Percentiles rank a stretch among this genome's conserved stretches.
These are phyloP conservation scores for Auriculariales sp. DNA, from an alignment of 768 basidiomycete genomes.

Conservation along the genomic window DNA sequence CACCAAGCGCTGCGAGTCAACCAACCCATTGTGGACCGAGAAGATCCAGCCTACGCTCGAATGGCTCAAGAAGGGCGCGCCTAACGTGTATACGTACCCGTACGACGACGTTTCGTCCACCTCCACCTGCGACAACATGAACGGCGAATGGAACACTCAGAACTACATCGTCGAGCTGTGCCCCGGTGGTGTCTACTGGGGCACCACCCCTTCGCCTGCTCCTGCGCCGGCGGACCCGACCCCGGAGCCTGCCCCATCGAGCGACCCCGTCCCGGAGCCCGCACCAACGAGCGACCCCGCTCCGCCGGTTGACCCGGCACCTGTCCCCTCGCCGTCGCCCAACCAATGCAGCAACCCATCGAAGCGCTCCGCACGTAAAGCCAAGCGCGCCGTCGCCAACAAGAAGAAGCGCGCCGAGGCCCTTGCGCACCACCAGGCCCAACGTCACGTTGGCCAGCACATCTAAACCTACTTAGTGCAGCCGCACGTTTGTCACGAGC, in stretches of 20 bases:
- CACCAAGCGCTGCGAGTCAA: conserved; percentile 4
- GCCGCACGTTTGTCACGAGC: too few species aligned
- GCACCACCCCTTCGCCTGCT: not conserved
- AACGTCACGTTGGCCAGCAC: too few species aligned
- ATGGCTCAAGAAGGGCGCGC: conserved; percentile 4
- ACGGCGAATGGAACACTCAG: conserved; percentile 3
- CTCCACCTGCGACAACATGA: conserved; percentile 4
- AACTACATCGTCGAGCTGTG: conserved; percentile 6
- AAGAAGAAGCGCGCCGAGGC: not conserved
- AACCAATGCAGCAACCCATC: conserved; percentile 9
- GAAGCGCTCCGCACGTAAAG: conserved; percentile 11
- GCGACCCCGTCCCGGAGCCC: not conserved
- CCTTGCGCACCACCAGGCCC: too few species aligned
- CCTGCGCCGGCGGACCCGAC: not conserved
- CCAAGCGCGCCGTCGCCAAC: conserved; percentile 3
- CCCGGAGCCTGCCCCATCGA: not conserved
- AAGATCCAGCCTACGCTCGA: conserved; percentile 6
- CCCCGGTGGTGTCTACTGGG: conserved; percentile 5
- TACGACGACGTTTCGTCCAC: conserved; percentile 3
- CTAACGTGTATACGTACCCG: conserved; percentile 1
- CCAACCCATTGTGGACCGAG: conserved; percentile 3
- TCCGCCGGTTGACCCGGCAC: not conserved
- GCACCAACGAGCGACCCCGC: not conserved
- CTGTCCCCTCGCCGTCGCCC: not conserved
- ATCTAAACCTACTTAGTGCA: too few species aligned